Percentiles rank a stretch among this genome's conserved stretches.
phyloP scores from a whole-genome alignment of 2,329 filamentous ascomycete genomes.

The Furcasterigmium furcatum region DNA sequence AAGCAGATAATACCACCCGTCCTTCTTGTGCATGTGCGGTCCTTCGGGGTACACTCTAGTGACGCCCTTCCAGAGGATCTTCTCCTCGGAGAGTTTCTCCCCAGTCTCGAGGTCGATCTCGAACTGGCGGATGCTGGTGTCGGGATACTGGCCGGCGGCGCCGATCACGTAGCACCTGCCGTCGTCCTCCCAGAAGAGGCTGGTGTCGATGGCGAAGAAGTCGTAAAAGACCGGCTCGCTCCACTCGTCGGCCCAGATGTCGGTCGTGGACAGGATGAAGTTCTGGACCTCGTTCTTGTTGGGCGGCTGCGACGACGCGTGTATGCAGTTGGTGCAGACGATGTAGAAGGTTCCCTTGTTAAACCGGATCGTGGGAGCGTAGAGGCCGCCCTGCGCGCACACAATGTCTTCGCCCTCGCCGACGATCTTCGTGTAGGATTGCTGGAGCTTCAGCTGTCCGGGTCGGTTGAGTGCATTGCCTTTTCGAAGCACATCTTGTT shows the following conservation, averaged over 20 bases:
- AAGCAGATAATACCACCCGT: conserved; percentile 40
- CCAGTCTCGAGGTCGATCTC: conserved; percentile 17
- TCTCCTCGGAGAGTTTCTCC: conserved; percentile 13
- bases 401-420: neutral
- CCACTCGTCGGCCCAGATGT: conserved; percentile 18
- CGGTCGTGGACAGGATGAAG: conserved; percentile 15
- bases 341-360: conserved; percentile 19
- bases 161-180: conserved; percentile 23
- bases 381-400: conserved; percentile 10
- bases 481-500: neutral
- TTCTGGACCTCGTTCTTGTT: conserved; percentile 7
- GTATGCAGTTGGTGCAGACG: conserved; percentile 17
- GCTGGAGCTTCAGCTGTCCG: neutral
- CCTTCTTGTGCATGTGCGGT: conserved; percentile 43
- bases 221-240: conserved; percentile 28
- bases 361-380: conserved; percentile 18
- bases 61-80: conserved; percentile 38
- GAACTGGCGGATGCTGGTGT: conserved; percentile 11
- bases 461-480: conserved; percentile 3
- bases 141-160: neutral
- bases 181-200: conserved; percentile 40
- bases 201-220: conserved; percentile 40
- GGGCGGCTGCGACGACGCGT: neutral
- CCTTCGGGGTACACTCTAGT: conserved; percentile 40
- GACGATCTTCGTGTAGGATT: neutral